phyloP scores from a whole-genome alignment of 176 grass and related monocot species.

The Carex cristatella region DNA sequence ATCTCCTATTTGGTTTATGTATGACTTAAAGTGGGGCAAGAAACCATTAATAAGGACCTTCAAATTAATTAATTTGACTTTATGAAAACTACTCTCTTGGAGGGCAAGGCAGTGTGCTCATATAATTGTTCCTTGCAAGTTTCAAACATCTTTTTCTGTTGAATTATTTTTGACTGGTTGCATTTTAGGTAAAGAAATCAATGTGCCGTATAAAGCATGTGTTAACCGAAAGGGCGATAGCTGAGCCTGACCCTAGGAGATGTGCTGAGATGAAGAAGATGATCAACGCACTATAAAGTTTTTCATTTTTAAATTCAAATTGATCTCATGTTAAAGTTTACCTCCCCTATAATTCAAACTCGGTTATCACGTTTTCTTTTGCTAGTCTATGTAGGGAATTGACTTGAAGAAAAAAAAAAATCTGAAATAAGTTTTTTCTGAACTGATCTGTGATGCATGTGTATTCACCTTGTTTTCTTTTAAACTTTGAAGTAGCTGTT shows the following conservation, averaged over 20 bases:
- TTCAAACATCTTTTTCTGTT: background rate
- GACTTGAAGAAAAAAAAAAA: background rate
- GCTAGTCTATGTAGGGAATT: constrained; percentile 7
- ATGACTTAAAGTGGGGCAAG: background rate
- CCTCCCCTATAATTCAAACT: background rate
- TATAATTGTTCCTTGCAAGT: constrained; percentile 5
- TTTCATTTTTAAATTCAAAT: background rate
- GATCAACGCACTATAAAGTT: constrained; percentile 59
- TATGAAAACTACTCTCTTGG: background rate
- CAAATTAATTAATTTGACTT: background rate
- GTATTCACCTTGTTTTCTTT: constrained; percentile 1
- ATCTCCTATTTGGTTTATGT: background rate
- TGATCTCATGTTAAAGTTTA: background rate
- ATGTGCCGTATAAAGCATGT: constrained; percentile 98
- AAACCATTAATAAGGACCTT: background rate
- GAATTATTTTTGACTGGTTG: background rate
- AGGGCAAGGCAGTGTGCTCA: background rate
- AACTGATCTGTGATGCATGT: background rate
- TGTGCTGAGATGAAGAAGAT: constrained; percentile 89
- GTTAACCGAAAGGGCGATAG: constrained; percentile 86
- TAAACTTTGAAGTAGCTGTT: background rate
- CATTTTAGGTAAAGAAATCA: constrained; percentile 70
- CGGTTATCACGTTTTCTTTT: background rate
- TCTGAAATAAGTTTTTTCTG: background rate
- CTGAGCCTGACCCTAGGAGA: constrained; percentile 76